Conservation (phyloP, 768 basidiomycete species). For the Leccinum barrowsii region DNA sequence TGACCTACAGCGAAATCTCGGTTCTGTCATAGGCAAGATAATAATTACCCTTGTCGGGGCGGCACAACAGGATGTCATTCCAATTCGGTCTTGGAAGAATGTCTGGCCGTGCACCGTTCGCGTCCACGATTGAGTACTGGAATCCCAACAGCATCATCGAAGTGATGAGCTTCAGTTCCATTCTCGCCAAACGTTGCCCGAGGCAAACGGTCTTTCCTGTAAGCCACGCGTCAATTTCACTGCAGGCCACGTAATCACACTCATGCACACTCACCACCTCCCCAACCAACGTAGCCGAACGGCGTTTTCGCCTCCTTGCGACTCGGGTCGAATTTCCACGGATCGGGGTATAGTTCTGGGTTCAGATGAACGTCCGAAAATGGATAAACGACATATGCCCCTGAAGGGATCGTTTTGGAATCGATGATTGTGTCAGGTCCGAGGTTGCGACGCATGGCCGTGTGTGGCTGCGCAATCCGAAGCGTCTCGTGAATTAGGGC, state of each 20-base stretch:
- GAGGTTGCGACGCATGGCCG: constrained; percentile 76
- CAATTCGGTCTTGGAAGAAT: constrained; percentile 64
- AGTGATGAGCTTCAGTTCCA: constrained; percentile 68
- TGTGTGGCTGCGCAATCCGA: constrained; percentile 74
- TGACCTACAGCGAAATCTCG: constrained; percentile 21
- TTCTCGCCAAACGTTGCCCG: constrained; percentile 69
- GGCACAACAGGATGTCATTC: constrained; percentile 72
- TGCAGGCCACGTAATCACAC: constrained; percentile 17
- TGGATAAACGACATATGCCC: constrained; percentile 74
- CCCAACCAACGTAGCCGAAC: constrained; percentile 73
- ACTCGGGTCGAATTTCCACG: constrained; percentile 72
- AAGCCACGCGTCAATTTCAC: constrained; percentile 8
- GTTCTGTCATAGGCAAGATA: constrained; percentile 43
- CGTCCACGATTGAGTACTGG: constrained; percentile 56
- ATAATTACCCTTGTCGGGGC: constrained; percentile 54
- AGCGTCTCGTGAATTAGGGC: constrained; percentile 73
- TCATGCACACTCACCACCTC: constrained; percentile 56
- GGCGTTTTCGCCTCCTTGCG: constrained; percentile 47
- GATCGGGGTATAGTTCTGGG: constrained; percentile 67
- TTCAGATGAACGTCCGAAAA: constrained; percentile 79
- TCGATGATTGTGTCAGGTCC: constrained; percentile 70
- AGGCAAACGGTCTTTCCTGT: constrained; percentile 68
- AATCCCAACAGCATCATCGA: constrained; percentile 67
- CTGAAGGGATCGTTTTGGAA: constrained; percentile 66
- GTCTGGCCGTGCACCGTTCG: constrained; percentile 41